phyloP scores from a whole-genome alignment of 2,329 filamentous ascomycete genomes.

The Colletotrichum truncatum region DNA sequence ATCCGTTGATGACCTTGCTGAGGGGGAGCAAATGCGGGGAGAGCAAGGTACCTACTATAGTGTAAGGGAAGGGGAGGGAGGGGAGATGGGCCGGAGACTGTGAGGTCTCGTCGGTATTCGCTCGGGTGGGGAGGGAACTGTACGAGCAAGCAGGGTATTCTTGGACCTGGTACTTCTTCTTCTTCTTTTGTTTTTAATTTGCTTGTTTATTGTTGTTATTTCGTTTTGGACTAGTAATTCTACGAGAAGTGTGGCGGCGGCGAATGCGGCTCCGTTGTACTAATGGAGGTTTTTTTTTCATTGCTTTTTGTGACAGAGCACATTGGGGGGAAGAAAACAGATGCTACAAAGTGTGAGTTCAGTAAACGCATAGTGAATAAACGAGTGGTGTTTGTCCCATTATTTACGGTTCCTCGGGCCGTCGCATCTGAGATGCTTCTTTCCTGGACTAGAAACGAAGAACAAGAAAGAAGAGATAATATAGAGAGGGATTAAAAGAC shows the following conservation, averaged over 20 bases:
- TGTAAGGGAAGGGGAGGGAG: too few species aligned
- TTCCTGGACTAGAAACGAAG: background rate
- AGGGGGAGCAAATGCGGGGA: background rate
- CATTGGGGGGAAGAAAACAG: background rate
- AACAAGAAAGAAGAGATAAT: background rate
- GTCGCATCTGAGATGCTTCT: slow-evolving; percentile 24
- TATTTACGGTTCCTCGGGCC: slow-evolving; percentile 14
- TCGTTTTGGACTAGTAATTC: background rate
- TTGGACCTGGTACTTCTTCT: too few species aligned
- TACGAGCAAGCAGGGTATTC: background rate
- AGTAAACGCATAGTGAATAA: too few species aligned
- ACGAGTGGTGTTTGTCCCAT: too few species aligned
- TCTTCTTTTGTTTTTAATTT: background rate
- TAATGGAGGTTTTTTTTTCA: background rate
- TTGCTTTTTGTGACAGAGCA: background rate
- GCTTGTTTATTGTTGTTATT: background rate
- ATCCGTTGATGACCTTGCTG: background rate
- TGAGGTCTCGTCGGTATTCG: background rate
- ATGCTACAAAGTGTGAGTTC: background rate
- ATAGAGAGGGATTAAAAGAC: background rate
- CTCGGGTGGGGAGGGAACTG: slow-evolving; percentile 4
- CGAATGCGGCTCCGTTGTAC: slow-evolving; percentile 14
- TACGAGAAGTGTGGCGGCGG: background rate
- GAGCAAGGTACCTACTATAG: background rate
- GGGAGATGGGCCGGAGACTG: background rate